phyloP scores from a whole-genome alignment of 2,329 filamentous ascomycete genomes.

The Monilinia aucupariae region DNA sequence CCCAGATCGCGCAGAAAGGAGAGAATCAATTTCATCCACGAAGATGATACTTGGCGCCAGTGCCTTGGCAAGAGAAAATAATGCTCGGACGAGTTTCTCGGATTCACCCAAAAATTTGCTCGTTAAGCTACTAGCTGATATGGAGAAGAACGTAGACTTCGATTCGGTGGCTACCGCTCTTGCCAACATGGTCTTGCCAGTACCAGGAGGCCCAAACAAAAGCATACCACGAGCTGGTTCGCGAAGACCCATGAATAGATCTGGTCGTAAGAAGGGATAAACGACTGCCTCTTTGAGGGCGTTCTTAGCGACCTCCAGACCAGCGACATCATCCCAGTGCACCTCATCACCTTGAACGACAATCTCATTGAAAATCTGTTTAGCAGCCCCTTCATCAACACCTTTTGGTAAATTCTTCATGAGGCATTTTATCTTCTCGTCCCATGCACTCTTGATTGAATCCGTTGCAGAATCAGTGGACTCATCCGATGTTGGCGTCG shows the following conservation, averaged over 20 bases:
- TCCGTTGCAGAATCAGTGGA: slow-evolving; percentile 39
- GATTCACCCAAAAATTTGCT: slow-evolving; percentile 95
- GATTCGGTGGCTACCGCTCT: slow-evolving; percentile 92
- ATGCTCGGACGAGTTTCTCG: slow-evolving; percentile 88
- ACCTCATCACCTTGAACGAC: slow-evolving; percentile 92
- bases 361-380: slow-evolving; percentile 93
- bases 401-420: slow-evolving; percentile 76
- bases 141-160: slow-evolving; percentile 92
- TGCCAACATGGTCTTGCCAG: slow-evolving; percentile 96
- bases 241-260: slow-evolving; percentile 90
- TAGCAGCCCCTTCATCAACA: slow-evolving; percentile 75
- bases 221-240: slow-evolving; percentile 95
- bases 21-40: slow-evolving; percentile 94
- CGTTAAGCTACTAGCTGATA: slow-evolving; percentile 88
- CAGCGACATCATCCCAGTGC: slow-evolving; percentile 89
- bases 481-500: slow-evolving; percentile 44
- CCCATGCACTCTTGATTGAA: slow-evolving; percentile 49
- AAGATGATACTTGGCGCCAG: slow-evolving; percentile 96
- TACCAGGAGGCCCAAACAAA: slow-evolving; percentile 93
- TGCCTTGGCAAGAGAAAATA: slow-evolving; percentile 84
- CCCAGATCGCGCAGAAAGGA: slow-evolving; percentile 77
- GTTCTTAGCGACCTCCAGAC: slow-evolving; percentile 82
- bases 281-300: slow-evolving; percentile 94
- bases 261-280: slow-evolving; percentile 90
- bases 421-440: slow-evolving; percentile 56